These are phyloP conservation scores for Gaertneriomyces semiglobifer DNA, from an alignment of 192 early-diverging fungal genomes.

Conservation along the genomic window DNA sequence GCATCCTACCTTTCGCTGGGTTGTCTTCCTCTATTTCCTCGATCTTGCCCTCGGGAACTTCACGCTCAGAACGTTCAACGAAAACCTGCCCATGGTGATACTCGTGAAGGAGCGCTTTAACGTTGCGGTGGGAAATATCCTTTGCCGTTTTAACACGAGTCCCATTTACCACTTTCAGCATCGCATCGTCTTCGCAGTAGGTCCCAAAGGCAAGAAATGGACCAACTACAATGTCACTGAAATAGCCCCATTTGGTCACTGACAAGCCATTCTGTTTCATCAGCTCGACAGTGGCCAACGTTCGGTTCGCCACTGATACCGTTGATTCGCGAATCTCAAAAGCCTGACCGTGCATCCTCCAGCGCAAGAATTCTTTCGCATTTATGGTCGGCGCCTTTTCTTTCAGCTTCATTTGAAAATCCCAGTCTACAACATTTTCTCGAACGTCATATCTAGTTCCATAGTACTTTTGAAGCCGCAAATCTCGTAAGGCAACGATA, in stretches of 20 bases:
- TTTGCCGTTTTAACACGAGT: not conserved
- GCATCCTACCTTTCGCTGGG: not conserved
- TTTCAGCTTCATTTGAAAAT: conserved; percentile 58
- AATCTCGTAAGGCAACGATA: conserved; percentile 37
- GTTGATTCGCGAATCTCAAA: conserved; percentile 43
- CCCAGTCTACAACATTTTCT: conserved; percentile 58
- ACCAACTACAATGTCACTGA: conserved; percentile 51
- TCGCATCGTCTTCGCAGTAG: conserved; percentile 44
- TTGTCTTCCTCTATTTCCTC: conserved; percentile 6
- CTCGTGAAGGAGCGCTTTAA: not conserved
- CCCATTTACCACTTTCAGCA: conserved; percentile 48
- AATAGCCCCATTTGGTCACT: conserved; percentile 55
- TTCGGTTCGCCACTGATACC: conserved; percentile 37
- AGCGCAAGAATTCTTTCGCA: conserved; percentile 38
- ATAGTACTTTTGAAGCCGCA: conserved; percentile 36
- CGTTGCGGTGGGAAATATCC: not conserved
- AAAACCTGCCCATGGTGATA: too few species aligned
- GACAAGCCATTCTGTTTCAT: conserved; percentile 29
- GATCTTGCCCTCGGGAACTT: too few species aligned
- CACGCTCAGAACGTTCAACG: too few species aligned
- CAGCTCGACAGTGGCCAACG: conserved; percentile 46
- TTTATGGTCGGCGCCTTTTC: conserved; percentile 20
- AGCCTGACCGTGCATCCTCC: conserved; percentile 40
- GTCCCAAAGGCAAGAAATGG: conserved; percentile 53
- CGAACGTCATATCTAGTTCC: conserved; percentile 46